A percentile compares a stretch with the other conserved stretches of the same genome.
Conservation (phyloP, 2,329 filamentous ascomycete genomes). For the Claviceps maximensis region DNA sequence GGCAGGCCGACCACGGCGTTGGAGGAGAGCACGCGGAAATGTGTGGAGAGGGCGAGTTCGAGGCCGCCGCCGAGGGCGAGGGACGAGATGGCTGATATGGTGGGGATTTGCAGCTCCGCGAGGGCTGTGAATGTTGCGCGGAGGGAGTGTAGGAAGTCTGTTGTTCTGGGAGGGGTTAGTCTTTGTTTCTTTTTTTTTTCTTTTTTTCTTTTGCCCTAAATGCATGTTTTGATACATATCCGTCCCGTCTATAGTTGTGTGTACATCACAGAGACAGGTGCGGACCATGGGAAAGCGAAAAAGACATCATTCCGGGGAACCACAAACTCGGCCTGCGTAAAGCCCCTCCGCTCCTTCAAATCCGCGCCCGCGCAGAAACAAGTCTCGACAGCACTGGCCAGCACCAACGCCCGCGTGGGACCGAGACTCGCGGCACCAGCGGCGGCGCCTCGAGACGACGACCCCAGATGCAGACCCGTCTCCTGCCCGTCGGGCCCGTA, state of each 20-base stretch:
- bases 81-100: constrained; percentile 76
- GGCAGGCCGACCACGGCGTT: constrained; percentile 71
- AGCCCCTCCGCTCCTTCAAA: constrained; percentile 71
- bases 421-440: constrained; percentile 32
- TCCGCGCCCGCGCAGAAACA: constrained; percentile 94
- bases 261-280: too few relatives aligned
- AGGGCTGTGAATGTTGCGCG: constrained; percentile 64
- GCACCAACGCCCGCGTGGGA: constrained; percentile 64
- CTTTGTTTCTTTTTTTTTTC: background rate
- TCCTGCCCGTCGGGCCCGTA: constrained; percentile 45
- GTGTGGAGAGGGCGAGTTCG: constrained; percentile 79
- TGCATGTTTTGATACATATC: too few relatives aligned
- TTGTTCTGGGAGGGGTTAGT: constrained; percentile 43
- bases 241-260: too few relatives aligned
- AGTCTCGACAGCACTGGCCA: constrained; percentile 73
- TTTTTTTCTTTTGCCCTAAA: background rate
- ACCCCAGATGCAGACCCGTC: constrained; percentile 16
- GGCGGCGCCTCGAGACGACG: background rate
- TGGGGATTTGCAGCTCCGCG: constrained; percentile 68
- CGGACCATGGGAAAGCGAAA: too few relatives aligned
- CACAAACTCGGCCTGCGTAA: constrained; percentile 63
- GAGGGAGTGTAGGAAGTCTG: constrained; percentile 63
- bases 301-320: background rate
- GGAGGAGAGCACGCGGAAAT: constrained; percentile 76
- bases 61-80: constrained; percentile 85